These are phyloP conservation scores for Fusarium subtropicale DNA, from an alignment of 2,329 filamentous ascomycete species.

Conservation along the genomic window DNA sequence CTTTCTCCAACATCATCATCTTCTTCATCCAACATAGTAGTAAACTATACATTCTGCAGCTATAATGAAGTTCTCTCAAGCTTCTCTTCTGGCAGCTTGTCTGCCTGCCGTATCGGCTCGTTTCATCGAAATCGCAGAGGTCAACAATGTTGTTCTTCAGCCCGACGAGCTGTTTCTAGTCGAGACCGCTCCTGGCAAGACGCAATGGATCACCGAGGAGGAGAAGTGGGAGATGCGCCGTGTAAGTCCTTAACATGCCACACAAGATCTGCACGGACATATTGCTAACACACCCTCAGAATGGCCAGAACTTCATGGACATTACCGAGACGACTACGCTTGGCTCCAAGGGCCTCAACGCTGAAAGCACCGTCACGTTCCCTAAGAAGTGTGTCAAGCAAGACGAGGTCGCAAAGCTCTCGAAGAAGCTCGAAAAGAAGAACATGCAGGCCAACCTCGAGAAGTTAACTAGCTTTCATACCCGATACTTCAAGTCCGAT, in stretches of 20 bases:
- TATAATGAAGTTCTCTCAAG: constrained; percentile 65
- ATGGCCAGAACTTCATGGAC: constrained; percentile 92
- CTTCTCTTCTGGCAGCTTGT: constrained; percentile 65
- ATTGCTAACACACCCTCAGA: constrained; percentile 60
- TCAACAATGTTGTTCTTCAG: constrained; percentile 63
- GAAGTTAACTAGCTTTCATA: constrained; percentile 82
- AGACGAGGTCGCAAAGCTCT: constrained; percentile 73
- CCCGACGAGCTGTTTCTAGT: constrained; percentile 70
- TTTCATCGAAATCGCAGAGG: constrained; percentile 66
- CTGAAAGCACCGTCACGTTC: constrained; percentile 63
- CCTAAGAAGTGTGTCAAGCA: constrained; percentile 75
- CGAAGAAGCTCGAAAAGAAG: constrained; percentile 76
- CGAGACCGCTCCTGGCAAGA: constrained; percentile 85
- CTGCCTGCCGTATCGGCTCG: constrained; percentile 67
- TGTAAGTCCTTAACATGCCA: constrained; percentile 61
- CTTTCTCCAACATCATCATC: constrained; percentile 22
- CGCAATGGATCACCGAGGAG: constrained; percentile 89
- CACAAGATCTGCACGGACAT: too few relatives aligned
- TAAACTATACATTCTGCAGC: background rate
- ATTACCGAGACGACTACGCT: constrained; percentile 79
- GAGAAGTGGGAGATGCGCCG: constrained; percentile 93
- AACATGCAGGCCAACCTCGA: constrained; percentile 84
- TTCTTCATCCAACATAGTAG: constrained; percentile 9
- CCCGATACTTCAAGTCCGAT: constrained; percentile 82
- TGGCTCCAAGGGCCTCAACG: constrained; percentile 59